Base-by-base conservation (phyloP, 169 alveolate species). In the Babesia ovata region DNA sequence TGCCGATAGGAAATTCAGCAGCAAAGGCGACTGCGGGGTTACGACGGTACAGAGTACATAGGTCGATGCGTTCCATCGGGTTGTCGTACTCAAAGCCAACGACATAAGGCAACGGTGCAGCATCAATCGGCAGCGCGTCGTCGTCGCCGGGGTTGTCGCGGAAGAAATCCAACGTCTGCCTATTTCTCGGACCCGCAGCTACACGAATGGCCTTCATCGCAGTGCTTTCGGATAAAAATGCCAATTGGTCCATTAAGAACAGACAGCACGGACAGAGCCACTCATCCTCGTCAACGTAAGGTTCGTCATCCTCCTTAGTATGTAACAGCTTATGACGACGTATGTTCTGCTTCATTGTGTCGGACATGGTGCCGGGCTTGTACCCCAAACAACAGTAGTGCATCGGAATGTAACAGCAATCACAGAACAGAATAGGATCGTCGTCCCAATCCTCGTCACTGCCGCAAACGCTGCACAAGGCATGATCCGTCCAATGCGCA, bases 391-490 rank as follows among this genome's bases (percentile, higher is more conserved):
- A 83, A 24, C 86, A 74, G 48, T 65, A 85, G 61, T 90, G 94
- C 94, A 90, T 90, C 45, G 94, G 94, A 0, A 89, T 75, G 70
- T 86, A 90, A 73, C 94, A 90, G 60, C 94, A 90, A 53, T 90
- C 94, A 52, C 94, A 90, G 60, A 90, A 90, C 24, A 90, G 76
- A 4, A 90, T 90, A 0, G 94, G 94, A 75, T 90, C 89, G 70
- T 90, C 94, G 46, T 90, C 94, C 94, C 94, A 90, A 54, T 90
- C 94, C 62, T 90, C 94, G 56, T 87, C 94, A 17, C 79, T 70
- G 29, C 90, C 86, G 61, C 94, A 90, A 49, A 90, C 54, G 72
- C 88, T 90, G 53, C 94, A 90, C 45, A 90, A 75, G 33, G 94
- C 94, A 49, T 87, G 79, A 48, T 90, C 94, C 3, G 94, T 90